These are phyloP conservation scores for Hortaea sp. DNA, from an alignment of 2,329 filamentous ascomycete species.

Conservation along the genomic window DNA sequence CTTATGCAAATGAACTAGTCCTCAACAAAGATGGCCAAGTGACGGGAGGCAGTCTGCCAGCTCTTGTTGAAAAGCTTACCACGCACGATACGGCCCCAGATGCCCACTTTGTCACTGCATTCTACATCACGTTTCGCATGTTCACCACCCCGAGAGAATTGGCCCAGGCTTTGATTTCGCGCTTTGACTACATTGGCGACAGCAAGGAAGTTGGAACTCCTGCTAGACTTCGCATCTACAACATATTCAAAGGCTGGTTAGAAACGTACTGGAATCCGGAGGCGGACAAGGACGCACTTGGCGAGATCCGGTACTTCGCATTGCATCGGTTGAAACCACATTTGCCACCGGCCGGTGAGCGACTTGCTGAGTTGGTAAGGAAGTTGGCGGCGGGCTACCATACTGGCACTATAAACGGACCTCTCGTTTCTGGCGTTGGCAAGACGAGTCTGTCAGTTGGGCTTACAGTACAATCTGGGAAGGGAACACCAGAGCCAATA, in stretches of 20 bases:
- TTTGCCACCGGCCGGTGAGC: slow-evolving; percentile 66
- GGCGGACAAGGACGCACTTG: slow-evolving; percentile 65
- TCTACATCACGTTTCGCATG: slow-evolving; percentile 90
- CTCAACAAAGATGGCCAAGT: slow-evolving; percentile 92
- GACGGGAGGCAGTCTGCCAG: slow-evolving; percentile 81
- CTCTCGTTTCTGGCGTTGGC: slow-evolving; percentile 73
- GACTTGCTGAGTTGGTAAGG: slow-evolving; percentile 68
- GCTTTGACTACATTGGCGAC: slow-evolving; percentile 84
- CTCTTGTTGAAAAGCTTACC: slow-evolving; percentile 87
- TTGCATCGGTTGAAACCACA: slow-evolving; percentile 56
- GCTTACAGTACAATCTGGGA: slow-evolving; percentile 38
- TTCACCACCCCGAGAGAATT: slow-evolving; percentile 77
- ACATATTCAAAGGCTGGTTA: slow-evolving; percentile 93
- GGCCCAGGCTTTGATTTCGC: slow-evolving; percentile 71
- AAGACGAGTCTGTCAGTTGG: slow-evolving; percentile 72
- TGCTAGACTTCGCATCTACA: slow-evolving; percentile 84
- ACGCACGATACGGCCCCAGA: slow-evolving; percentile 89
- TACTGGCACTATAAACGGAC: slow-evolving; percentile 14
- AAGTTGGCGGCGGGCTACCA: slow-evolving; percentile 60
- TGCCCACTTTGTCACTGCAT: slow-evolving; percentile 81
- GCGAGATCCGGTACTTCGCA: slow-evolving; percentile 70
- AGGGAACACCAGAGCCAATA: slow-evolving; percentile 50
- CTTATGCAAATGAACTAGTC: slow-evolving; percentile 81
- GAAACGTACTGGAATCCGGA: slow-evolving; percentile 90
- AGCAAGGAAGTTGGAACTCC: slow-evolving; percentile 64